Percentiles rank a stretch among this genome's conserved stretches.
These are phyloP conservation scores for Fusarium sp. DNA, from an alignment of 2,329 filamentous ascomycete species.

Conservation along the genomic window DNA sequence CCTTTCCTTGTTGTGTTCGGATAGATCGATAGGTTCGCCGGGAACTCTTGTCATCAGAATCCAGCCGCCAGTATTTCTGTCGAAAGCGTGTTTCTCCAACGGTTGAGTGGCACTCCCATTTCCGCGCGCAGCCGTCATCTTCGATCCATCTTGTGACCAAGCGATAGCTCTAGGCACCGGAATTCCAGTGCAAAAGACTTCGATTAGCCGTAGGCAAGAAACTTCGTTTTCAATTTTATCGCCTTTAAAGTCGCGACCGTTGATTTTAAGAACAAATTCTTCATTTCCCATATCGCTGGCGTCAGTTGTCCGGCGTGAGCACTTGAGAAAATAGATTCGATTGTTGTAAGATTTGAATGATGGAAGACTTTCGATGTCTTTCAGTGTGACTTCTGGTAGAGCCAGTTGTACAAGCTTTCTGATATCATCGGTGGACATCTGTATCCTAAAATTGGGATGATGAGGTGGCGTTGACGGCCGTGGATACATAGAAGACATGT, in stretches of 20 bases:
- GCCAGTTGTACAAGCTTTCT: background rate
- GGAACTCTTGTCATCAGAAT: constrained; percentile 10
- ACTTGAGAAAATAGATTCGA: constrained; percentile 9
- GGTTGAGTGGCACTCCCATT: no score
- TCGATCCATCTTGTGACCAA: constrained; percentile 14
- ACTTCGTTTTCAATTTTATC: constrained; percentile 22
- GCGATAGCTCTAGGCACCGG: background rate
- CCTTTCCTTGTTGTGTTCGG: fast-evolving
- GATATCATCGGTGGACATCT: background rate
- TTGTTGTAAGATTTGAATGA: constrained; percentile 15
- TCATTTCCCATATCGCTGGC: background rate
- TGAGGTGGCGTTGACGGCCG: background rate
- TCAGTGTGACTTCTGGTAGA: fast-evolving
- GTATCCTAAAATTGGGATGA: constrained; percentile 4
- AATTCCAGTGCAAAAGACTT: background rate
- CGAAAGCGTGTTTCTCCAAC: background rate
- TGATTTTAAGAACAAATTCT: constrained; percentile 16
- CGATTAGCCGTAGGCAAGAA: constrained; percentile 3
- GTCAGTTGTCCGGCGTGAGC: fast-evolving
- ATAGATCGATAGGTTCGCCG: background rate
- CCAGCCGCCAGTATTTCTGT: background rate
- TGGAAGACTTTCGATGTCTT: background rate
- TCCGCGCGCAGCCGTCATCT: fast-evolving
- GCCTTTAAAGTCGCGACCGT: constrained; percentile 6
- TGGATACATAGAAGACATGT: background rate